Base-by-base conservation (phyloP, 1,284 basidiomycete genomes). In the Microbotryomycetes sp. region DNA sequence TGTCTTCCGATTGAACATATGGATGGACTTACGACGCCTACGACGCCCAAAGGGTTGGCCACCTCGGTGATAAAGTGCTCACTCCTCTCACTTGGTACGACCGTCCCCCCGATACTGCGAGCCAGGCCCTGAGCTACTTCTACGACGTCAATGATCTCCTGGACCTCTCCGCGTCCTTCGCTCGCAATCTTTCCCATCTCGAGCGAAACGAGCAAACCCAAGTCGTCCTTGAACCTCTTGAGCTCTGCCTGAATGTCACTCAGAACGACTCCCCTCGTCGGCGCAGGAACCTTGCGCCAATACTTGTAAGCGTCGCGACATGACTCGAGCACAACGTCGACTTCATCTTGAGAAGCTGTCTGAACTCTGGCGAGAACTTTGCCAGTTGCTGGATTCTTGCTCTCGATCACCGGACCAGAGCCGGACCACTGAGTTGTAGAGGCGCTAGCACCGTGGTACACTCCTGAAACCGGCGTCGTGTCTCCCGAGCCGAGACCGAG, bases 171-270 rank as follows among this genome's bases (percentile, higher is more conserved):
- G 1, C 47, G 35, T 0, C 65, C 65, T 35, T 66, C 65, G n/a
- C 35, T 86, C 70, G 81, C 82, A 68, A 96, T 92, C 78, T 97
- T 97, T 52, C 80, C 92, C 92, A 96, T 96, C 76, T 73, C 93
- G 21, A 93, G 72, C 47, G 72, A 75, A 60, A 81, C 76, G 45
- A 81, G 80, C 26, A 88, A 86, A 46, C 93, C 93, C 13, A 97
- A 81, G 35, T 82, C 87, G 59, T 87, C 83, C 49, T 86, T 81
- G 85, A 91, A 91, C 51, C 78, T 79, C 21, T 84, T 81, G n/a
- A 96, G 80, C 11, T 85, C 88, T 70, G 87, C 83, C 60, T 91
- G 80, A 67, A 97, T 88, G 76, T 96, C 89, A 66, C 92, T 80
- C 61, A 97, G 75, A 30, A 97, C 82, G 65, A 94, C 89, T 16